phyloP scores from a whole-genome alignment of 2,329 filamentous ascomycete species.

The Fonsecaea monophora region DNA sequence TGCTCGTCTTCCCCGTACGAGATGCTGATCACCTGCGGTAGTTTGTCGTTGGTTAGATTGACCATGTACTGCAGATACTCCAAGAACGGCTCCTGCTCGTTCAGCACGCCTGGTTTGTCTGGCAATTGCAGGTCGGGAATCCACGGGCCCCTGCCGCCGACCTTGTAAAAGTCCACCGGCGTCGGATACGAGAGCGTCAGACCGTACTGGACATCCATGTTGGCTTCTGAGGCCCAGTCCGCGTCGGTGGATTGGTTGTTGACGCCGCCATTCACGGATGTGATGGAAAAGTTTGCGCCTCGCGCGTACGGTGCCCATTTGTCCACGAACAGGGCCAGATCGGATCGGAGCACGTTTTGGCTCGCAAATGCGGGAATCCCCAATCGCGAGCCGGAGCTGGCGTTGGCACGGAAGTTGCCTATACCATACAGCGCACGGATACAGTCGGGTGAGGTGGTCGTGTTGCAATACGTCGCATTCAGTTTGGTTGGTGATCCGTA shows the following conservation, averaged over 20 bases:
- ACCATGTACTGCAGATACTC: constrained; percentile 68
- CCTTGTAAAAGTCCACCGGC: constrained; percentile 62
- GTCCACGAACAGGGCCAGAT: constrained; percentile 64
- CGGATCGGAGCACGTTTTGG: constrained; percentile 59
- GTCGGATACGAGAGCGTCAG: constrained; percentile 62
- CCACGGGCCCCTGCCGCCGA: constrained; percentile 62
- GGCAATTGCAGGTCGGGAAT: constrained; percentile 56
- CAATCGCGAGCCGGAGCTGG: constrained; percentile 52
- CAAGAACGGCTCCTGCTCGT: constrained; percentile 70
- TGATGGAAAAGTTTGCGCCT: constrained; percentile 63
- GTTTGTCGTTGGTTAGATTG: constrained; percentile 57
- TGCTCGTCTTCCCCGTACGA: constrained; percentile 73
- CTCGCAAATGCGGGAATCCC: constrained; percentile 59
- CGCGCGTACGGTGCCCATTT: constrained; percentile 61
- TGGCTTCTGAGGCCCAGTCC: constrained; percentile 56
- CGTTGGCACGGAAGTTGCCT: constrained; percentile 22
- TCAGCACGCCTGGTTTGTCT: constrained; percentile 47
- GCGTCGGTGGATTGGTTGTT: constrained; percentile 55
- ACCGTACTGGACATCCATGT: constrained; percentile 64
- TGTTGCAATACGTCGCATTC: constrained; percentile 45
- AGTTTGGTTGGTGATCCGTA: constrained; percentile 22
- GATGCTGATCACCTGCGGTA: constrained; percentile 68
- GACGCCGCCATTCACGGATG: constrained; percentile 62
- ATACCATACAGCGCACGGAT: constrained; percentile 53
- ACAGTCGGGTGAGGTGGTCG: constrained; percentile 56